A percentile compares a stretch with the other conserved stretches of the same genome.
These are phyloP conservation scores for Colletotrichum spaethianum DNA, from an alignment of 2,329 filamentous ascomycete species.

Conservation along the genomic window DNA sequence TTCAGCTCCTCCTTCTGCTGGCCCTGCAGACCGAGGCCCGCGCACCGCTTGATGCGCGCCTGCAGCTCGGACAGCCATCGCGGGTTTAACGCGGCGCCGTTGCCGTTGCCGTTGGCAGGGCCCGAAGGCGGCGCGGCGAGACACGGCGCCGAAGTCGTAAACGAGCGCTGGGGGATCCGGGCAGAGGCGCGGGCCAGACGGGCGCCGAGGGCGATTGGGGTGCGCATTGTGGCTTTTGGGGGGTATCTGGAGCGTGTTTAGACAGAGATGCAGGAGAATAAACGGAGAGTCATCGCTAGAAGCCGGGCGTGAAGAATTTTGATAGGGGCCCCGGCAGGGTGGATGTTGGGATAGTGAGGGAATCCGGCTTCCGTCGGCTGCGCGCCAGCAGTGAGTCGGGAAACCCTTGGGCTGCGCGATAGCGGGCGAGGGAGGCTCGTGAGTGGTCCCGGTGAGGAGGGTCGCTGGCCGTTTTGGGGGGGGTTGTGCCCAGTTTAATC, in stretches of 20 bases:
- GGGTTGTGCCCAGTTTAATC: not conserved
- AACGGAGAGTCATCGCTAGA: not conserved
- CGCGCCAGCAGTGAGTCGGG: not conserved
- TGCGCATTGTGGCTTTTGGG: slow-evolving; percentile 1
- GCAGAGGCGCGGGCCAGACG: not conserved
- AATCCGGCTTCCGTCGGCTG: slow-evolving; percentile 36
- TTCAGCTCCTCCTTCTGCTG: slow-evolving; percentile 17
- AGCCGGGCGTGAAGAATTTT: slow-evolving; percentile 15
- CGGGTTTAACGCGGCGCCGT: slow-evolving; percentile 40
- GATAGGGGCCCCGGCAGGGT: not conserved
- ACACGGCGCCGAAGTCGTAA: slow-evolving; percentile 17
- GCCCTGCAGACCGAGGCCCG: not conserved
- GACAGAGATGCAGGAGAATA: not conserved
- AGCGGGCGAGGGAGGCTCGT: not conserved
- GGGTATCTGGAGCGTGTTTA: not conserved
- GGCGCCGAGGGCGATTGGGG: slow-evolving; percentile 8
- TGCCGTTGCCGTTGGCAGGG: not conserved
- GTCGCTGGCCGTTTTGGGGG: not conserved
- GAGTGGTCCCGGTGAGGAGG: not conserved
- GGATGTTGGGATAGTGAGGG: slow-evolving; percentile 18
- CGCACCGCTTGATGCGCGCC: slow-evolving; percentile 42
- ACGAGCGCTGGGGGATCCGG: slow-evolving; percentile 5
- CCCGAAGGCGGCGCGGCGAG: not conserved
- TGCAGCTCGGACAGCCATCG: slow-evolving; percentile 49
- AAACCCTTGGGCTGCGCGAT: not conserved